These are phyloP conservation scores for Ilyonectria sp. DNA, from an alignment of 2,329 filamentous ascomycete genomes.

Conservation along the genomic window DNA sequence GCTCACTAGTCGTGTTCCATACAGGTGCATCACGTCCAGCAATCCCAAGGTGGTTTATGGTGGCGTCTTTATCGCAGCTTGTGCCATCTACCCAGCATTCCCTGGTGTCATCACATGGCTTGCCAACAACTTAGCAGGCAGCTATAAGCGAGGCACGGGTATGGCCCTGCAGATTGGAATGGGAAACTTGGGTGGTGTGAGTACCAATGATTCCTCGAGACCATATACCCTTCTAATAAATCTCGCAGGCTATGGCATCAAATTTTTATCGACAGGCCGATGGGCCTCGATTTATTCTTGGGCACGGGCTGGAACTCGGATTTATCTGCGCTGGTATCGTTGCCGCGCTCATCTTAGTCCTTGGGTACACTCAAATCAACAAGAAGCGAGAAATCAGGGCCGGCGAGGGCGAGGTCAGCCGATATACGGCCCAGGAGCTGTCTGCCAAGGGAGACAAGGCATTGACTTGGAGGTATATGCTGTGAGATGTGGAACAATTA, in stretches of 20 bases:
- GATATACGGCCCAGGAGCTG: conserved; percentile 63
- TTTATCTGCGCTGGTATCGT: conserved; percentile 57
- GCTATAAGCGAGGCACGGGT: conserved; percentile 75
- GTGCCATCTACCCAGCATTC: conserved; percentile 86
- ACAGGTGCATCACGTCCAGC: conserved; percentile 69
- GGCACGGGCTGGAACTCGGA: conserved; percentile 17
- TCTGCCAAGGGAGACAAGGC: conserved; percentile 74
- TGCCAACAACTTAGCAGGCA: conserved; percentile 81
- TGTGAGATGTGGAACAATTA: background rate
- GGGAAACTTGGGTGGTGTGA: conserved; percentile 24
- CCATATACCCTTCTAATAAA: conserved; percentile 8
- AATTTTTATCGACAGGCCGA: conserved; percentile 27
- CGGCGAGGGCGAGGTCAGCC: conserved; percentile 59
- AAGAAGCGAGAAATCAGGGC: conserved; percentile 66
- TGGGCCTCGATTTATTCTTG: conserved; percentile 19
- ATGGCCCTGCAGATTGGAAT: conserved; percentile 73
- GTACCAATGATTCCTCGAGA: background rate
- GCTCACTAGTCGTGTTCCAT: background rate
- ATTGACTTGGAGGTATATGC: conserved; percentile 74
- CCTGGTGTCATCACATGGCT: conserved; percentile 86
- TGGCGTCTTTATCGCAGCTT: conserved; percentile 82
- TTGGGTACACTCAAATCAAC: conserved; percentile 72
- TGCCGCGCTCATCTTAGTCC: conserved; percentile 59
- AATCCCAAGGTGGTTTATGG: conserved; percentile 78
- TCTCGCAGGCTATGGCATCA: conserved; percentile 18